These are phyloP conservation scores for Apiospora aurea DNA, from an alignment of 2,329 filamentous ascomycete genomes.

Conservation along the genomic window DNA sequence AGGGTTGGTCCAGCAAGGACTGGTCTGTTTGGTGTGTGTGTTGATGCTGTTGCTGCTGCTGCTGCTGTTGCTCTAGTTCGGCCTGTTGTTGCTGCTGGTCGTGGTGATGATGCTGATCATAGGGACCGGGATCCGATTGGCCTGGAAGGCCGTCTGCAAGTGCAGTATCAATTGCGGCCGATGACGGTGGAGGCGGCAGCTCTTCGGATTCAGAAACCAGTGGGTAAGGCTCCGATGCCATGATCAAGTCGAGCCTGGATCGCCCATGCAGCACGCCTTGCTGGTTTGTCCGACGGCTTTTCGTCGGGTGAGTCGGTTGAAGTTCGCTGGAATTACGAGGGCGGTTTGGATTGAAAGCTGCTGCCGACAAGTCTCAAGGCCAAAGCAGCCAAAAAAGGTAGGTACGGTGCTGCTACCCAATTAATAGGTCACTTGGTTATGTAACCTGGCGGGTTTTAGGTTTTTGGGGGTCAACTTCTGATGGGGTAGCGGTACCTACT, in stretches of 20 bases:
- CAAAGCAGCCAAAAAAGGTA: not conserved
- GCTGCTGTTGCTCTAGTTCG: constrained; percentile 2
- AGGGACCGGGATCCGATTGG: not conserved
- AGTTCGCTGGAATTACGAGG: constrained; percentile 22
- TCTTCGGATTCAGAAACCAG: constrained; percentile 24
- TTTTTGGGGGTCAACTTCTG: not conserved
- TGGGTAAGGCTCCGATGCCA: constrained; percentile 24
- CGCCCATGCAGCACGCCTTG: not conserved
- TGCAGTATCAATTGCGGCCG: constrained; percentile 2
- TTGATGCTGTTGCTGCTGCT: not conserved
- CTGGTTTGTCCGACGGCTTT: constrained; percentile 23
- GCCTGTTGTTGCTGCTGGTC: not conserved
- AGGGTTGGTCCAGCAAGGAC: not conserved
- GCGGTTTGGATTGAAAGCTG: constrained; percentile 17
- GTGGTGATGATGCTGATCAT: not conserved
- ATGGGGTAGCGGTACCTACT: no score
- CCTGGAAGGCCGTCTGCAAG: not conserved
- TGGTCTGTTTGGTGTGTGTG: constrained; percentile 1
- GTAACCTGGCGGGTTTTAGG: not conserved
- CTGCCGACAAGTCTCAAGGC: not conserved
- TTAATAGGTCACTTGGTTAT: not conserved
- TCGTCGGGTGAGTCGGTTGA: constrained; percentile 24
- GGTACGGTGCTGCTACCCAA: not conserved
- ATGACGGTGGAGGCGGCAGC: constrained; percentile 20
- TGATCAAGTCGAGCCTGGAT: constrained; percentile 10